Conservation (phyloP, 202 grass and related monocot species). For the Carex arenaria region DNA sequence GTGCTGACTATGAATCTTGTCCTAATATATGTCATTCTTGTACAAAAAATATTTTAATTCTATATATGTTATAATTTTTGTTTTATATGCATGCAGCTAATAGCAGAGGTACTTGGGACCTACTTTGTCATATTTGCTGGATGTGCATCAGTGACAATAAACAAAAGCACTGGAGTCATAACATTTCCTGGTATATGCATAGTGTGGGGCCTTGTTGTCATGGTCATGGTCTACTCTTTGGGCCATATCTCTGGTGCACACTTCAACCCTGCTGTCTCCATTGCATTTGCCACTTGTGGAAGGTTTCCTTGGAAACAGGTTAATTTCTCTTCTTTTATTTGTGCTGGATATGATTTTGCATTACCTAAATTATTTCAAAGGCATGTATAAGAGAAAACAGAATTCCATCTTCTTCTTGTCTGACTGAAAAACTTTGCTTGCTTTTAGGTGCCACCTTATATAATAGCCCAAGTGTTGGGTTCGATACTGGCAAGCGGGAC, state of each 20-base stretch:
- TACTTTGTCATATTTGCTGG: conserved; percentile 98
- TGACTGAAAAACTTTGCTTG: background rate
- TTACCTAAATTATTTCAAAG: background rate
- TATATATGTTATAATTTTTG: background rate
- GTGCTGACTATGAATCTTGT: background rate
- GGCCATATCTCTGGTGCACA: conserved; percentile 96
- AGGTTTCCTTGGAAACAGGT: conserved; percentile 83
- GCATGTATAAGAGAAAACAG: background rate
- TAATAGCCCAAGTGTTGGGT: conserved; percentile 64
- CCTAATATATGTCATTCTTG: background rate
- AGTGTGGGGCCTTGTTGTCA: conserved; percentile 81
- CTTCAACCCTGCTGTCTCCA: conserved; percentile 87
- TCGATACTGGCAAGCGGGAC: conserved; percentile 71
- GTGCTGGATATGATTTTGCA: background rate
- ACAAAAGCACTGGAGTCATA: conserved; percentile 49
- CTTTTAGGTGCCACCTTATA: conserved; percentile 60
- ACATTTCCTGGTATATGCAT: conserved; percentile 87
- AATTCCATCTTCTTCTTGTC: background rate
- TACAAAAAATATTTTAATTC: background rate
- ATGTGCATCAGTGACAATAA: conserved; percentile 78
- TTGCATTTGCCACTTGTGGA: conserved; percentile 78
- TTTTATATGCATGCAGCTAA: conserved; percentile 34
- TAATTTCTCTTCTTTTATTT: background rate
- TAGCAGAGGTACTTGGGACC: conserved; percentile 82
- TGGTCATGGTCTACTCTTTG: conserved; percentile 93